Evolutionary conservation across 169 alveolate genomes (phyloP).

Genomic region (Cryptosporidium meleagridis): DNA sequence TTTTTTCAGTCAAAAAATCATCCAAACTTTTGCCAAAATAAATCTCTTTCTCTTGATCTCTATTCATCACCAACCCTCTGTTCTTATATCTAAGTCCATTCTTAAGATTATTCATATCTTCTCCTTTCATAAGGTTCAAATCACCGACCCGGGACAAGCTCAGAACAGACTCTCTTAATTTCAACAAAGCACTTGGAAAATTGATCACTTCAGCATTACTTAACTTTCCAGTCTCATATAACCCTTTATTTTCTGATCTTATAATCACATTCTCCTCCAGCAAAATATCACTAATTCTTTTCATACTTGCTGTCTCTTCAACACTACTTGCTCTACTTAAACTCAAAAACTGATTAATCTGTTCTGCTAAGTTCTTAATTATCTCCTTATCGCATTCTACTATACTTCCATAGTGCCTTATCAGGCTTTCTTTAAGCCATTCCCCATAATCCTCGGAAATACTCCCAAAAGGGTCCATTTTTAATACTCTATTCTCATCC

Average conservation of each 20-base stretch:
- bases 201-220: slow-evolving; percentile 21
- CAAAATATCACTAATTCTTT: slow-evolving; percentile 40
- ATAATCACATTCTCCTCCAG: slow-evolving; percentile 12
- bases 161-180: slow-evolving; percentile 27
- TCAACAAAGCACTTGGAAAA: slow-evolving; percentile 36
- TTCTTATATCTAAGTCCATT: neutral
- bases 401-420: slow-evolving; percentile 21
- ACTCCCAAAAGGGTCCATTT: slow-evolving; percentile 48
- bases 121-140: neutral
- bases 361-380: slow-evolving; percentile 28
- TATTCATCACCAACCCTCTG: neutral
- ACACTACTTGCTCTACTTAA: slow-evolving; percentile 19
- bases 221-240: neutral
- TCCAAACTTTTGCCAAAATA: neutral
- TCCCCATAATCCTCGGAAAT: slow-evolving; percentile 19
- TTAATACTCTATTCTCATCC: neutral
- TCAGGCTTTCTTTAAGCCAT: slow-evolving; percentile 11
- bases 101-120: neutral
- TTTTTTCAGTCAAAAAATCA: neutral
- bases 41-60: slow-evolving; percentile 4
- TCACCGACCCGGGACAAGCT: neutral
- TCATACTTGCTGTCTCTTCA: slow-evolving; percentile 24
- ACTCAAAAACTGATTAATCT: slow-evolving; percentile 54
- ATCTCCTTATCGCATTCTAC: slow-evolving; percentile 31
- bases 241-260: neutral